phyloP scores from a whole-genome alignment of 78 protist genomes.

The Dictyostelium firmibasis region DNA sequence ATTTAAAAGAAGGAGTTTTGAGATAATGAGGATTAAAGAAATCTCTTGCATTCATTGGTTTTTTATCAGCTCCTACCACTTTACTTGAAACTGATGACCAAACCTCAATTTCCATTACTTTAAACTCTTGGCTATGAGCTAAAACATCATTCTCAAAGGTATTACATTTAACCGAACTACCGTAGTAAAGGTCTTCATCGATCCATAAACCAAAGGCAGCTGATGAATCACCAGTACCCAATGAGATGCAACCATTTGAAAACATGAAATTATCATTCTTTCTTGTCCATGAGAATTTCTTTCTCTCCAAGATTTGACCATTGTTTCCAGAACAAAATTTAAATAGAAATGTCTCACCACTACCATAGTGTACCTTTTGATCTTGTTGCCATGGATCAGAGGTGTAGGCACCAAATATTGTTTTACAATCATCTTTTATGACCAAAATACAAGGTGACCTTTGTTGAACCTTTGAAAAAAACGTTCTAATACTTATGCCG shows the following conservation, averaged over 20 bases:
- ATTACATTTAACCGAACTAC: conserved; percentile 13
- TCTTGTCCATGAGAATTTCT: conserved; percentile 67
- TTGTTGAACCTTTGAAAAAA: conserved; percentile 21
- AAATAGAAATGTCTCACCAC: conserved; percentile 65
- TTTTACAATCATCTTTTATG: conserved; percentile 32
- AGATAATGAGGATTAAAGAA: conserved; percentile 16
- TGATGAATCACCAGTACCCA: conserved; percentile 44
- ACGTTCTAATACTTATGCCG: conserved; percentile 63
- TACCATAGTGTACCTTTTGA: conserved; percentile 58
- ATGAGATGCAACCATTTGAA: conserved; percentile 28
- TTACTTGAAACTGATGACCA: conserved; percentile 51
- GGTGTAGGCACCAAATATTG: conserved; percentile 58
- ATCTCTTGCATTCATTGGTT: conserved; percentile 43
- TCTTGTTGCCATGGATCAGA: conserved; percentile 74
- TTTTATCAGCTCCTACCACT: neutral
- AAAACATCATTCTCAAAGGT: conserved; percentile 53
- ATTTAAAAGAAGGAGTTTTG: neutral
- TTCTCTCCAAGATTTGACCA: neutral
- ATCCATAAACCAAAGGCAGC: conserved; percentile 75
- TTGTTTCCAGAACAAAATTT: neutral
- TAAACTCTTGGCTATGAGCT: conserved; percentile 35
- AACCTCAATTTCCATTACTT: conserved; percentile 57
- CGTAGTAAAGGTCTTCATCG: conserved; percentile 68
- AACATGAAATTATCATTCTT: conserved; percentile 58
- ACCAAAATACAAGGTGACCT: conserved; percentile 63